Evolutionary conservation across 2,329 filamentous ascomycete genomes (phyloP).

Genomic region (Fusarium nurragi): DNA sequence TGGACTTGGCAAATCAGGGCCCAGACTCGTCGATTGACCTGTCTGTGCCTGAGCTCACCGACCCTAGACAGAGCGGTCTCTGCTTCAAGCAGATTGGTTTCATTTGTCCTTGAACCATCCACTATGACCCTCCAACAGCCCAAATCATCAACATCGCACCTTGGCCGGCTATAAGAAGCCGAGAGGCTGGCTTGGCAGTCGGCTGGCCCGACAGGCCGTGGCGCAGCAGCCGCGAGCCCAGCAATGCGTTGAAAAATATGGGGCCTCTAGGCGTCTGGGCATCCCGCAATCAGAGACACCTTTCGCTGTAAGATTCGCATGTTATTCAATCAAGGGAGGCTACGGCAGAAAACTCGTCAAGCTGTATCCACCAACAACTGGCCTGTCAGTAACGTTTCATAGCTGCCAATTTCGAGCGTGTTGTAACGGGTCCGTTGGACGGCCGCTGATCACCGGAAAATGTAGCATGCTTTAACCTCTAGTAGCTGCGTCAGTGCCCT

Average conservation of each 20-base stretch:
- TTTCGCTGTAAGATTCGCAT: conserved; percentile 35
- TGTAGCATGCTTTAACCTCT: neutral
- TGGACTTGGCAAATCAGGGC: conserved; percentile 33
- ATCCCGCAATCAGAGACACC: conserved; percentile 38
- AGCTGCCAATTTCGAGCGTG: conserved; percentile 3
- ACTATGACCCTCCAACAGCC: conserved; percentile 25
- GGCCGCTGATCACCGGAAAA: neutral
- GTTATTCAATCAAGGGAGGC: conserved; percentile 33
- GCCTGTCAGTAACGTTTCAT: conserved; percentile 29
- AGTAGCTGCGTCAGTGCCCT: neutral
- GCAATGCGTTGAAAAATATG: conserved; percentile 43
- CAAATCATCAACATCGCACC: conserved; percentile 37
- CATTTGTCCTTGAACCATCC: conserved; percentile 22
- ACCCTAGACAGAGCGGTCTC: conserved; percentile 27
- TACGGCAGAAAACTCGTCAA: conserved; percentile 33
- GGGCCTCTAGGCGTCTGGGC: conserved; percentile 38
- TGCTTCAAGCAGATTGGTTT: conserved; percentile 34
- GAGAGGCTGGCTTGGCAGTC: conserved; percentile 47
- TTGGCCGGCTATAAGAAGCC: conserved; percentile 45
- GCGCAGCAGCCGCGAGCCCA: conserved; percentile 42
- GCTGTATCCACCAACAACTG: conserved; percentile 35
- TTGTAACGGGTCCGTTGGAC: neutral
- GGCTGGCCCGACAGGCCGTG: conserved; percentile 44
- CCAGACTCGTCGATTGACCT: conserved; percentile 22
- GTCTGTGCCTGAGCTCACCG: conserved; percentile 25